Conservation (phyloP, 345 rosid genomes). For the Populus pruinosa region DNA sequence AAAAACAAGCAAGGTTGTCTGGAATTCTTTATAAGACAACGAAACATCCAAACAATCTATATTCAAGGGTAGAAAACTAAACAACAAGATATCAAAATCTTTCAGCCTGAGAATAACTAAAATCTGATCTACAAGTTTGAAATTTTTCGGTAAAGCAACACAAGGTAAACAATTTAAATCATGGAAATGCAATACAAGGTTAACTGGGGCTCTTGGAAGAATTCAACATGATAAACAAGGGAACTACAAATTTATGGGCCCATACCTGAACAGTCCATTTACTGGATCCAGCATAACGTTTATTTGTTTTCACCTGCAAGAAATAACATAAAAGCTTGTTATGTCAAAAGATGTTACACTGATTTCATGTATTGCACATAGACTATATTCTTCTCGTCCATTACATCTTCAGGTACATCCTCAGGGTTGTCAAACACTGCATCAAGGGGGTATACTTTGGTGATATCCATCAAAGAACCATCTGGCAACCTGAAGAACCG, state of each 20-base stretch:
- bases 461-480: constrained; percentile 90
- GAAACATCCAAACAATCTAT: neutral
- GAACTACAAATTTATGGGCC: neutral
- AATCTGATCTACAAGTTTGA: neutral
- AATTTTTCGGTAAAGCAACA: neutral
- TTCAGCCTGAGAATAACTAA: neutral
- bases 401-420: constrained; percentile 95
- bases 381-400: constrained; percentile 11
- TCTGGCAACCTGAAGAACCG: constrained; percentile 65
- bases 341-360: neutral
- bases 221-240: neutral
- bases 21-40: neutral
- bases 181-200: neutral
- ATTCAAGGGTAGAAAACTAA: neutral
- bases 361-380: neutral
- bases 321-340: constrained; percentile 9
- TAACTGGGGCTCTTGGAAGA: neutral
- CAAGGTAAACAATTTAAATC: neutral
- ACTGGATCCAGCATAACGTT: constrained; percentile 83
- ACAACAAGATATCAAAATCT: neutral
- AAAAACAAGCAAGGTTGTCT: neutral
- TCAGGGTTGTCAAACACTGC: constrained; percentile 79
- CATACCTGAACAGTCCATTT: constrained; percentile 97
- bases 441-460: constrained; percentile 88
- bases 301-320: constrained; percentile 72